phyloP scores from a whole-genome alignment of 2,329 filamentous ascomycete species.

The Capronia americana region DNA sequence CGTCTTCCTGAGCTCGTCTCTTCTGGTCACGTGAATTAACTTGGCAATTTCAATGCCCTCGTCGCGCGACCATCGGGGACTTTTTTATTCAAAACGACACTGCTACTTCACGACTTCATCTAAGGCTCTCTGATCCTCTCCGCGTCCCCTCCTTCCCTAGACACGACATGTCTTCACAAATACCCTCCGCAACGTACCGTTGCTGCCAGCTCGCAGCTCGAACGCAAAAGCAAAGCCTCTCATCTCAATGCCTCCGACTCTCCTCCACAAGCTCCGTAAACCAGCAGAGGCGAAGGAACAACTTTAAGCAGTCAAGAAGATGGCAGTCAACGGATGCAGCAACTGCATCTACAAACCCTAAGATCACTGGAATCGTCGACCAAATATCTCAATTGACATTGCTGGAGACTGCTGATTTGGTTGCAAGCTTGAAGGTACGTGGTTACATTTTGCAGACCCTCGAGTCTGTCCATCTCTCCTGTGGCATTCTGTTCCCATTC shows the following conservation, averaged over 20 bases:
- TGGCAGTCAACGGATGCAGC: slow-evolving; percentile 84
- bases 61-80: slow-evolving; percentile 5
- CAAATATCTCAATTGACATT: slow-evolving; percentile 98
- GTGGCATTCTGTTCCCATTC: not conserved
- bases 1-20: not conserved
- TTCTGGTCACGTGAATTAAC: not conserved
- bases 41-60: slow-evolving; percentile 1
- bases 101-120: not conserved
- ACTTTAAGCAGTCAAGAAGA: slow-evolving; percentile 63
- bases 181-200: slow-evolving; percentile 30
- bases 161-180: slow-evolving; percentile 26
- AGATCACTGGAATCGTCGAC: slow-evolving; percentile 93
- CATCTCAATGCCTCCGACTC: slow-evolving; percentile 47
- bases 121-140: not conserved
- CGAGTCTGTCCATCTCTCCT: not conserved
- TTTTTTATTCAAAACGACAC: not conserved
- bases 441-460: not conserved
- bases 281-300: slow-evolving; percentile 46
- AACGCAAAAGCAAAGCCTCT: slow-evolving; percentile 41
- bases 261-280: slow-evolving; percentile 49
- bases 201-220: slow-evolving; percentile 34
- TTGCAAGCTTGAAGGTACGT: slow-evolving; percentile 88
- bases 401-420: slow-evolving; percentile 94
- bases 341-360: slow-evolving; percentile 73
- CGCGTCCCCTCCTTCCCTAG: not conserved